Evolutionary conservation across 2,329 filamentous ascomycete genomes (phyloP), one percentile per base, ranked within the genome.

Genomic region (Colletotrichum navitas): DNA sequence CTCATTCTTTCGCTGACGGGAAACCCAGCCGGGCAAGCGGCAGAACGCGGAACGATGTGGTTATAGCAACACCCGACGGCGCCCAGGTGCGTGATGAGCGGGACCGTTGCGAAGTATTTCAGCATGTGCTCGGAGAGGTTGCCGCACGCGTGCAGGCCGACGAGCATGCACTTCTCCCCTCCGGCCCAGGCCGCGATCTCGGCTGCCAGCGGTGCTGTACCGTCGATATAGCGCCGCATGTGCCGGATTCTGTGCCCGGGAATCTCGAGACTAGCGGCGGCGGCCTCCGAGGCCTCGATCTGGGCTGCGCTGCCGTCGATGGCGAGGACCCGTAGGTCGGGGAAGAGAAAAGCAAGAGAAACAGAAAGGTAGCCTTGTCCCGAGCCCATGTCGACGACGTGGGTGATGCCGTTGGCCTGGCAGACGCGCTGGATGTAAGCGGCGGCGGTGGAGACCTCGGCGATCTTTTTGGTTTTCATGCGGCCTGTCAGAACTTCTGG

Each of bases 1-100:
- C 76, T 73, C 39, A 80, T 55, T 16, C 55, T 79, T 0, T 77
- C 74, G 2, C 83, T 86, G 66, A 88, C 80, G 21, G 78, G 75
- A 21, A 80, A 78, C 24, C 81, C 80, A 8, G 79, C 75, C 0
- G 83, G 81, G 21, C 82, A 82, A 47, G 78, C 68, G 6, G 80
- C 77, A 1, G 85, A 80, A 10, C 68, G 74, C 6, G 77, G 76
- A 2, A 75, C 62, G 26, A 80, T 78, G 65, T 80, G 79, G 66
- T 80, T 80, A 52, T 80, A 80, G 73, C 79, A 80, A 66, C 79
- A 80, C 1, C 79, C 79, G 5, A 80, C 73, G 1, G 76, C 77
- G 0, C 74, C 79, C 2, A 80, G 63, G 21, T 68, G 63, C 1
- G 71, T 62, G 43, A 80, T 75, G 12, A 68, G 78, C 2, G 74